Conservation (phyloP, 1,284 basidiomycete genomes). For the Fistulinella cinereoalba region DNA sequence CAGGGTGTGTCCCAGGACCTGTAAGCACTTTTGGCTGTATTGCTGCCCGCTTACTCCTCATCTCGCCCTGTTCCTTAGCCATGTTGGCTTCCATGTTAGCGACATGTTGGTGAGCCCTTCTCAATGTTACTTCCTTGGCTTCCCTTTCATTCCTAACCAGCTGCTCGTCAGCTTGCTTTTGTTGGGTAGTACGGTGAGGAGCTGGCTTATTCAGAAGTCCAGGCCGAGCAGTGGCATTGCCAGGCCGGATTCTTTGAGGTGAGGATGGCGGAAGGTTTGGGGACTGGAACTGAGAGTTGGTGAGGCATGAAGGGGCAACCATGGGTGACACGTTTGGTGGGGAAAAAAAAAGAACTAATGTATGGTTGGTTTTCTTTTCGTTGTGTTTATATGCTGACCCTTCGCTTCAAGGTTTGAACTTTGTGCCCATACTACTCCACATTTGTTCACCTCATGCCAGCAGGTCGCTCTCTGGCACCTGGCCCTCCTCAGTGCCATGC, state of each 20-base stretch:
- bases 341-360: neutral
- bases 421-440: neutral
- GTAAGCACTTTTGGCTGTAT: too few species aligned
- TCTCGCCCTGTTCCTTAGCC: too few species aligned
- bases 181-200: neutral
- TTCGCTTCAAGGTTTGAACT: neutral
- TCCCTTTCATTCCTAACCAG: neutral
- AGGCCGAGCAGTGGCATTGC: neutral
- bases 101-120: neutral
- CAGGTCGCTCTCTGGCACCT: neutral
- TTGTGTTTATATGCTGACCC: neutral
- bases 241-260: neutral
- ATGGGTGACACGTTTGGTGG: neutral
- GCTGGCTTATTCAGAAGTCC: neutral
- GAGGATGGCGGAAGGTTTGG: neutral
- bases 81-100: neutral
- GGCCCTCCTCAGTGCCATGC: neutral
- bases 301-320: neutral
- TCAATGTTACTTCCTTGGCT: neutral
- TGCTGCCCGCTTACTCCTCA: too few species aligned
- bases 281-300: neutral
- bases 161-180: neutral
- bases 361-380: neutral
- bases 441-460: neutral
- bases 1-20: too few species aligned